A percentile compares a stretch with the other conserved stretches of the same genome.
These are phyloP conservation scores for Chalciporus chontae DNA, from an alignment of 768 basidiomycete genomes.

Conservation along the genomic window DNA sequence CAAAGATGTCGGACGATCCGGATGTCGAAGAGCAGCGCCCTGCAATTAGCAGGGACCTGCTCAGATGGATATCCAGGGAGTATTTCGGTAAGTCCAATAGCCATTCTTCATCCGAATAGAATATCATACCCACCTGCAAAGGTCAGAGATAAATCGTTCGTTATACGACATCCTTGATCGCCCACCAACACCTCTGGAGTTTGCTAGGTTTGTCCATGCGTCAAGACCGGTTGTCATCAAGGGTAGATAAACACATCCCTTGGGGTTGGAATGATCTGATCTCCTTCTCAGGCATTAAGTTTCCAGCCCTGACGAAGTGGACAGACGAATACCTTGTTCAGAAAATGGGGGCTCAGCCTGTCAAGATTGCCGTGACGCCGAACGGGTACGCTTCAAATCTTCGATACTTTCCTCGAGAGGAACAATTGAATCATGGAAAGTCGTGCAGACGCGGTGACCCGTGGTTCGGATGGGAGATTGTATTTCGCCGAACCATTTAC, in stretches of 20 bases:
- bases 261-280: background rate
- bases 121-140: conserved; percentile 1
- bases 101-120: background rate
- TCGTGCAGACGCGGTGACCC: conserved; percentile 71
- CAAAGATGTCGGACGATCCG: conserved; percentile 9
- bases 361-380: conserved; percentile 81
- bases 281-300: conserved; percentile 40
- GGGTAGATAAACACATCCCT: conserved; percentile 38
- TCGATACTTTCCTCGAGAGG: background rate
- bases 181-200: conserved; percentile 67
- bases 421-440: conserved; percentile 35
- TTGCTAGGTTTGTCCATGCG: conserved; percentile 62
- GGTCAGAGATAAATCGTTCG: conserved; percentile 57
- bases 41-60: conserved; percentile 11
- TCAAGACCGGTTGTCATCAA: conserved; percentile 73
- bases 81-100: conserved; percentile 27
- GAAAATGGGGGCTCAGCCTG: conserved; percentile 47
- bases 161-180: conserved; percentile 45
- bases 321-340: conserved; percentile 55
- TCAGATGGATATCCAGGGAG: conserved; percentile 38
- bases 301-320: conserved; percentile 57
- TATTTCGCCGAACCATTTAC: conserved; percentile 78
- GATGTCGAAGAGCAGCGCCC: conserved; percentile 13
- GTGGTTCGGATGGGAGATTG: conserved; percentile 45
- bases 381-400: conserved; percentile 56